phyloP scores from a whole-genome alignment of 2,329 filamentous ascomycete species.

The Claviceps africana region DNA sequence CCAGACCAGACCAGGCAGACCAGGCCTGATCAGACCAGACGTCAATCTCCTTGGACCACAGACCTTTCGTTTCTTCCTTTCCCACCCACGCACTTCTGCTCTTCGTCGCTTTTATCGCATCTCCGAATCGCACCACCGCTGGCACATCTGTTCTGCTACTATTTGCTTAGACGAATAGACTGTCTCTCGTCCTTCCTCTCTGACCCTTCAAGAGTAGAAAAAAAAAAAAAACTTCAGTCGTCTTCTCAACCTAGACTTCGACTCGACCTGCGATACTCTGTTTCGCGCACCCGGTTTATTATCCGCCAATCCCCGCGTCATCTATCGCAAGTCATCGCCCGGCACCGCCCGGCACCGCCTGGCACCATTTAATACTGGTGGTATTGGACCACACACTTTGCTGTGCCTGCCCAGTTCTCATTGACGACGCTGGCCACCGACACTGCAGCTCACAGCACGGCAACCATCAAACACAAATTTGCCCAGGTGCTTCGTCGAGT shows the following conservation, averaged over 20 bases:
- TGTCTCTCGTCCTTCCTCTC: neutral
- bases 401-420: neutral
- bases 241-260: neutral
- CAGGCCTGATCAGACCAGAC: neutral
- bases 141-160: neutral
- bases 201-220: neutral
- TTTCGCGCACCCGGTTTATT: neutral
- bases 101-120: neutral
- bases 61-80: neutral
- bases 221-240: neutral
- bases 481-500: conserved; percentile 1
- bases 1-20: neutral
- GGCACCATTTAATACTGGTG: neutral
- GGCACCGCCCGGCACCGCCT: neutral
- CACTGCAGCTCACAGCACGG: neutral
- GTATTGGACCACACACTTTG: neutral
- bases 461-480: neutral
- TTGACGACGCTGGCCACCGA: neutral
- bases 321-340: neutral
- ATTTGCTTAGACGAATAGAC: neutral
- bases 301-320: neutral
- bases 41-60: neutral
- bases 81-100: neutral
- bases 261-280: neutral
- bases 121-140: neutral